These are phyloP conservation scores for Fusarium cyanostomum DNA, from an alignment of 2,329 filamentous ascomycete species.

Conservation along the genomic window DNA sequence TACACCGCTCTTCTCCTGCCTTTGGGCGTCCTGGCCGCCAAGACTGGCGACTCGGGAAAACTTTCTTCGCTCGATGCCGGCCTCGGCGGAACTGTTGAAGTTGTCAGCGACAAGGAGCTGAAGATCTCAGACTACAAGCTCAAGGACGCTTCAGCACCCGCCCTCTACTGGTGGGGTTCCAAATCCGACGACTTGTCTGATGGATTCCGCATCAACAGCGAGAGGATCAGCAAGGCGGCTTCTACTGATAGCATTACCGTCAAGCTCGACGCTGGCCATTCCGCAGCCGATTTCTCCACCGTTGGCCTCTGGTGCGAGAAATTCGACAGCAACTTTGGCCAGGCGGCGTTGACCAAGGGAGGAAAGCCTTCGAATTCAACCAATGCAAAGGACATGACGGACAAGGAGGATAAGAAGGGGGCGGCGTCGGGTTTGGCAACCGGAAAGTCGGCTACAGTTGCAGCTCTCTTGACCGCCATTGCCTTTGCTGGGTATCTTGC, in stretches of 20 bases:
- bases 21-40: neutral
- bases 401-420: neutral
- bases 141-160: neutral
- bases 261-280: neutral
- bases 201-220: neutral
- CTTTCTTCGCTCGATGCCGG: neutral
- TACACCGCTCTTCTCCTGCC: neutral
- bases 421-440: neutral
- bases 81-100: neutral
- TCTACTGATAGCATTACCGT: neutral
- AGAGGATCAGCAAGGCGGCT: neutral
- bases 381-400: neutral
- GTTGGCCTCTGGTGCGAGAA: neutral
- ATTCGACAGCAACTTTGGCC: neutral
- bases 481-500: neutral
- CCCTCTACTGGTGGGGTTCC: neutral
- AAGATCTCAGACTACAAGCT: neutral
- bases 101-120: neutral
- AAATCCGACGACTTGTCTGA: neutral
- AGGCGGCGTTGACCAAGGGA: neutral
- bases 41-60: neutral
- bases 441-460: neutral
- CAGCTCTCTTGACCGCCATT: neutral
- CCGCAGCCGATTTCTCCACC: neutral
- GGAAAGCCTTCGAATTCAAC: neutral